These are phyloP conservation scores for Alternaria triticina DNA, from an alignment of 2,329 filamentous ascomycete genomes.

Conservation along the genomic window DNA sequence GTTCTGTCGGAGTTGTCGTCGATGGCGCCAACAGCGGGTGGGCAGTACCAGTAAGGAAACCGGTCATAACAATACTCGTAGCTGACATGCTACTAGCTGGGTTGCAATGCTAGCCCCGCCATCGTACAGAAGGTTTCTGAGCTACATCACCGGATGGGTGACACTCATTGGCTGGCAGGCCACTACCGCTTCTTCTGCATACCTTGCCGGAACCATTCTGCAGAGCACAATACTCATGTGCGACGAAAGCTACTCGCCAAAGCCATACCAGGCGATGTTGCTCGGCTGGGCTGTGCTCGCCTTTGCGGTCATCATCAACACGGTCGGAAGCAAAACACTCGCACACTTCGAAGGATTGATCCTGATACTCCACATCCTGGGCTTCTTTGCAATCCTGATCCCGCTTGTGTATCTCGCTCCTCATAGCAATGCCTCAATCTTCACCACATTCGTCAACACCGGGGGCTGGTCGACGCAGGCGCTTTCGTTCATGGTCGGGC, in stretches of 20 bases:
- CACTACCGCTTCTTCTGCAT: slow-evolving; percentile 4
- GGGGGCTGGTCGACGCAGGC: slow-evolving; percentile 42
- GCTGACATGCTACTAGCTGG: too few species aligned
- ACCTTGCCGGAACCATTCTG: slow-evolving; percentile 8
- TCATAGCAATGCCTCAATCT: slow-evolving; percentile 36
- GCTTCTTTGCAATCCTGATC: slow-evolving; percentile 57
- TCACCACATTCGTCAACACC: slow-evolving; percentile 50
- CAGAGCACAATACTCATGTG: slow-evolving; percentile 7
- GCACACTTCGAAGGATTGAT: slow-evolving; percentile 54
- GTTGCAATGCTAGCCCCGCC: slow-evolving; percentile 52
- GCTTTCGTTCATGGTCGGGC: slow-evolving; percentile 6
- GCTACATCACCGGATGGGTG: slow-evolving; percentile 21
- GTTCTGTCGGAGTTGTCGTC: slow-evolving; percentile 24
- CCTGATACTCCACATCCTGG: slow-evolving; percentile 55
- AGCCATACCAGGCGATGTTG: slow-evolving; percentile 56
- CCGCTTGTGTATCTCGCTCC: slow-evolving; percentile 16
- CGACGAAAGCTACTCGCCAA: slow-evolving; percentile 27
- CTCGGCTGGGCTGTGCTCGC: slow-evolving; percentile 51
- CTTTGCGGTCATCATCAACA: slow-evolving; percentile 49
- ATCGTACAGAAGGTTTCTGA: slow-evolving; percentile 13
- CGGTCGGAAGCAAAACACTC: slow-evolving; percentile 47
- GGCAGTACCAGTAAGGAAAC: slow-evolving; percentile 20
- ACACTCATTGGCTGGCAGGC: slow-evolving; percentile 23
- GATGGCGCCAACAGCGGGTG: slow-evolving; percentile 22
- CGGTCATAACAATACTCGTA: too few species aligned